phyloP scores from a whole-genome alignment of 257 asterid species.

The Solanum gracilifrons region DNA sequence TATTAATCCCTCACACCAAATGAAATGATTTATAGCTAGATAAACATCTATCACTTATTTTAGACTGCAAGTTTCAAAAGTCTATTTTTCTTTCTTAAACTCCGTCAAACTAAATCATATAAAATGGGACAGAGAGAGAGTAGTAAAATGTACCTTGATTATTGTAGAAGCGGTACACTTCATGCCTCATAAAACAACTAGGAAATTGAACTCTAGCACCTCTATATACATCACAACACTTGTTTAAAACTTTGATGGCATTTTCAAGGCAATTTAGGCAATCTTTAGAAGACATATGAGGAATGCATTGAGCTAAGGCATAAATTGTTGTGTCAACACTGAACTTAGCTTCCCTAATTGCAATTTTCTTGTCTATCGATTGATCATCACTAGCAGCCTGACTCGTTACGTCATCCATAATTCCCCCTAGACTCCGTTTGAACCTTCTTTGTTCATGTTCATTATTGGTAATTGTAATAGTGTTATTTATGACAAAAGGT shows the following conservation, averaged over 20 bases:
- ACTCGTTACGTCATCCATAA: neutral
- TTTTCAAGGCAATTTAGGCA: neutral
- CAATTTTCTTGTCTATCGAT: neutral
- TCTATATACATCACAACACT: neutral
- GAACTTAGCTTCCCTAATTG: neutral
- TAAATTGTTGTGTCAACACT: neutral
- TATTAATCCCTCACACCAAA: too few relatives aligned
- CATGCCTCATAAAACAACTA: neutral
- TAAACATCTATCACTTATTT: too few relatives aligned
- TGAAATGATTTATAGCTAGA: too few relatives aligned
- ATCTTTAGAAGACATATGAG: neutral
- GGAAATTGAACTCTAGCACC: neutral
- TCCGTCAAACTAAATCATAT: too few relatives aligned
- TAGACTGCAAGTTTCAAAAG: too few relatives aligned
- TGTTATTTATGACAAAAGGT: rapidly evolving
- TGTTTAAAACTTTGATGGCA: neutral
- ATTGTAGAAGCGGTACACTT: neutral
- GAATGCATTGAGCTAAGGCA: neutral
- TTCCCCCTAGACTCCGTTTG: neutral
- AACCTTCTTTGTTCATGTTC: neutral
- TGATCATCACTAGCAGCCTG: neutral
- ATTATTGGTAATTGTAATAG: neutral
- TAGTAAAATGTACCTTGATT: neutral
- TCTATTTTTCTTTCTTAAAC: too few relatives aligned
- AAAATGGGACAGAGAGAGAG: too few relatives aligned